Base-by-base conservation (phyloP, 2,329 filamentous ascomycete genomes). In the Arthrobotrys musiformis region DNA sequence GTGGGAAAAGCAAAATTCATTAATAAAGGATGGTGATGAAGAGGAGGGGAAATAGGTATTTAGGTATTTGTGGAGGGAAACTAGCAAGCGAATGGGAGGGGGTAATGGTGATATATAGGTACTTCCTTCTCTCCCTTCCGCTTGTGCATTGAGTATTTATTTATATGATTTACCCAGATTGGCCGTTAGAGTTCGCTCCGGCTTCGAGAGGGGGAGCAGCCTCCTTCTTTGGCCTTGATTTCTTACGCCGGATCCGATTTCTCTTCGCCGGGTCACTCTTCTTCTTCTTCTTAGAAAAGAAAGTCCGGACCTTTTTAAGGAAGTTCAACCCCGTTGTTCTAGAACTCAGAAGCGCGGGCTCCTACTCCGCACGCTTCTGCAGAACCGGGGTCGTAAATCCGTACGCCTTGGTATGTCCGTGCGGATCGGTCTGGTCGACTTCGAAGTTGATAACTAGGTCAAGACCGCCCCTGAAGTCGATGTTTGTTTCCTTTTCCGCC, bases 381-480 rank as follows among this genome's bases (percentile, higher is more conserved):
- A 99, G 85, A 64, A 90, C 89, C 9, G 96, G 95, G 4, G 99
- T 90, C 1, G 98, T 87, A 4, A 99, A 85, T 42, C 93, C 87
- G 83, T 99, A 99, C 7, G 93, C 93, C 61, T 90, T 89, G 0
- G 95, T 99, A 79, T 93, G 93, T 13, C 95, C 96, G 0, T 92
- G 88, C 0, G 95, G 94, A 81, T 99, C 93, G 79, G 89, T 90
- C 50, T 92, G 88, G 81, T 91, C 93, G 78, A 97, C 89, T 84
- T 99, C 95, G 78, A 97, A 90, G 81, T 97, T 97, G 48, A 99
- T 84, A 61, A 90, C 92, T 37, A 99, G 90, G 79, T 97, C 93
- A 8, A 99, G 85, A 0, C 93, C 93, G 30, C 91, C 91, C 85
- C 85, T 81, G 83, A 86, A 84, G 91, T 79, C 75, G 52, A 79